Evolutionary conservation across 2,329 filamentous ascomycete genomes (phyloP).

Genomic region (Pseudofabraea citricarpa): DNA sequence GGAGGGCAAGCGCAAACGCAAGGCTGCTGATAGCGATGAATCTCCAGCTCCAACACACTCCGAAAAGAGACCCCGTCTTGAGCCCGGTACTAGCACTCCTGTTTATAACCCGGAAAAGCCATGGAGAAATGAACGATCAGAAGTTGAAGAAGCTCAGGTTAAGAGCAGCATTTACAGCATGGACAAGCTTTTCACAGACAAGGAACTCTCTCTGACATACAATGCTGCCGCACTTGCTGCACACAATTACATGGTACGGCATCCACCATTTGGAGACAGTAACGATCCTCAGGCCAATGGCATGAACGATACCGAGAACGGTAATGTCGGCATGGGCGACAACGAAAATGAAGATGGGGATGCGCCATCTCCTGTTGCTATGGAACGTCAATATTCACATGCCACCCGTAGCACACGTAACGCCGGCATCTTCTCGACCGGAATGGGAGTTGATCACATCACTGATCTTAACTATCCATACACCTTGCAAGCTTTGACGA

Average conservation of each 20-base stretch:
- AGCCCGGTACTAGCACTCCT: constrained; percentile 53
- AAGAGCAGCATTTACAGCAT: constrained; percentile 57
- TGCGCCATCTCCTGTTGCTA: constrained; percentile 43
- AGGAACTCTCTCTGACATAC: constrained; percentile 62
- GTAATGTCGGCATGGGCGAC: constrained; percentile 43
- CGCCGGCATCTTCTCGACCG: constrained; percentile 44
- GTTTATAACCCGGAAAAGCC: constrained; percentile 57
- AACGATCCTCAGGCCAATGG: constrained; percentile 35
- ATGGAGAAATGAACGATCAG: constrained; percentile 32
- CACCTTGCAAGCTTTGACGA: constrained; percentile 38
- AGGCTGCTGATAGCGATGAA: constrained; percentile 55
- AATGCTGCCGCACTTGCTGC: constrained; percentile 58
- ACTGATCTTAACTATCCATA: constrained; percentile 53
- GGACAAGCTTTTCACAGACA: constrained; percentile 67
- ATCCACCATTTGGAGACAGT: constrained; percentile 27
- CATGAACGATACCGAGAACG: constrained; percentile 36
- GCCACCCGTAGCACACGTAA: constrained; percentile 59
- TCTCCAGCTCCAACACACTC: constrained; percentile 56
- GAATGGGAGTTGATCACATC: constrained; percentile 56
- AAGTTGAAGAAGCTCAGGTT: constrained; percentile 44
- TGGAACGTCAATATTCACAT: constrained; percentile 62
- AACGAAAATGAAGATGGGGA: constrained; percentile 44
- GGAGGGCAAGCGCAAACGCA: constrained; percentile 58
- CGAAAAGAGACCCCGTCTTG: constrained; percentile 32
- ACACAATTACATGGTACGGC: constrained; percentile 56